Evolutionary conservation across 2,329 filamentous ascomycete genomes (phyloP).

Genomic region (Colletotrichum destructivum): DNA sequence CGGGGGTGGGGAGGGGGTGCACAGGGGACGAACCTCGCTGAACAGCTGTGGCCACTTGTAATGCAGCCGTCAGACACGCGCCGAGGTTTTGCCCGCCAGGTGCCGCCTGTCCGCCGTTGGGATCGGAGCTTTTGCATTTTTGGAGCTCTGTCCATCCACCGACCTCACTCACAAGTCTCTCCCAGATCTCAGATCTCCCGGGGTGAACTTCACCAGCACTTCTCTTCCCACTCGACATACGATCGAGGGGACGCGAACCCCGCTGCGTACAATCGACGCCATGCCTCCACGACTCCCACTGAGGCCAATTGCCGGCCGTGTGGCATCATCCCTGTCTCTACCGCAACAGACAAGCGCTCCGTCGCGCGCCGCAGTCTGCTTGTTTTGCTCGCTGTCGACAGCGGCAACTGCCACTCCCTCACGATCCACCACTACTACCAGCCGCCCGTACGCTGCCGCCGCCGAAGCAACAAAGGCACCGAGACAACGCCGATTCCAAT

Average conservation of each 20-base stretch:
- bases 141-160: slow-evolving; percentile 36
- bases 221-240: neutral
- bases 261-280: slow-evolving; percentile 1
- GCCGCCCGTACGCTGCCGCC: neutral
- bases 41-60: neutral
- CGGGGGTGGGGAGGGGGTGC: slow-evolving; percentile 16
- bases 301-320: slow-evolving; percentile 46
- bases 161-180: slow-evolving; percentile 21
- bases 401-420: slow-evolving; percentile 19
- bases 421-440: neutral
- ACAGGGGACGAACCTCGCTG: neutral
- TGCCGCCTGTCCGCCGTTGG: neutral
- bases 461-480: neutral
- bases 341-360: slow-evolving; percentile 32
- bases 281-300: slow-evolving; percentile 52
- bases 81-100: slow-evolving; percentile 36
- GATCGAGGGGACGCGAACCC: neutral
- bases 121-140: slow-evolving; percentile 35
- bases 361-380: slow-evolving; percentile 29
- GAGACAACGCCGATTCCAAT: slow-evolving; percentile 31
- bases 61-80: neutral
- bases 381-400: slow-evolving; percentile 43
- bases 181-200: neutral
- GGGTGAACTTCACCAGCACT: slow-evolving; percentile 3
- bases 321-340: slow-evolving; percentile 34